Evolutionary conservation across 2,329 filamentous ascomycete species (phyloP), one percentile per base, ranked within the genome.

Genomic region (Aspergillus pseudonomiae): DNA sequence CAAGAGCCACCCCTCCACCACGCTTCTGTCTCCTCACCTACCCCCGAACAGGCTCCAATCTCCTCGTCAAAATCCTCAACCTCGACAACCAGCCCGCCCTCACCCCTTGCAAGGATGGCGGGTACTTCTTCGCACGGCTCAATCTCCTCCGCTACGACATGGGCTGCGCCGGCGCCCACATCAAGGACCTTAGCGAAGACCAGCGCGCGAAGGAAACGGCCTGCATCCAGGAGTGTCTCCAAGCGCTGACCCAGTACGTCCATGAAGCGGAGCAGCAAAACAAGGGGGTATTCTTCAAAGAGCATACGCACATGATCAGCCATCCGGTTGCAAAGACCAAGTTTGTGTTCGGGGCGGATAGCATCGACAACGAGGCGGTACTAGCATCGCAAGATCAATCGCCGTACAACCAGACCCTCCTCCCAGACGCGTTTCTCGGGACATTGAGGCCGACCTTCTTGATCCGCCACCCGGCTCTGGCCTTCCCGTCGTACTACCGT

Each of bases 401-500:
- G 28, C 26, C 19, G 6, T 32, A 36, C 30, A 76, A 77, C 63
- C 30, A 67, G 24, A 77, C 76, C 0, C 26, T 75, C 6, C 61
- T 78, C 10, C 67, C 77, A 5, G 71, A 77, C 61, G 65, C 65
- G 16, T 71, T 73, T 21, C 65, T 78, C 30, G 62, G 62, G 19
- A 69, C 61, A 4, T 74, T 65, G 59, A 64, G 65, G 21, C 73
- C 74, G 0, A 69, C 71, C 5, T 73, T 77, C 59, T 66, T 76
- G 24, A 75, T 78, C 60, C 66, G 73, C 9, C 73, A 79, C 60
- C 77, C 77, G 3, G 74, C 73, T 12, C 60, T 79, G 16, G 63
- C 70, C 10, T 76, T 78, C 34, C 71, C 75, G 1, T 80, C 77
- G 0, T 66, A 65, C n/a, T 75, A 73, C 59, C 75, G 76, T 2